Percentiles rank a stretch among this genome's conserved stretches.
Conservation (phyloP, 1,284 basidiomycete species). For the Moesziomyces parantarcticus region DNA sequence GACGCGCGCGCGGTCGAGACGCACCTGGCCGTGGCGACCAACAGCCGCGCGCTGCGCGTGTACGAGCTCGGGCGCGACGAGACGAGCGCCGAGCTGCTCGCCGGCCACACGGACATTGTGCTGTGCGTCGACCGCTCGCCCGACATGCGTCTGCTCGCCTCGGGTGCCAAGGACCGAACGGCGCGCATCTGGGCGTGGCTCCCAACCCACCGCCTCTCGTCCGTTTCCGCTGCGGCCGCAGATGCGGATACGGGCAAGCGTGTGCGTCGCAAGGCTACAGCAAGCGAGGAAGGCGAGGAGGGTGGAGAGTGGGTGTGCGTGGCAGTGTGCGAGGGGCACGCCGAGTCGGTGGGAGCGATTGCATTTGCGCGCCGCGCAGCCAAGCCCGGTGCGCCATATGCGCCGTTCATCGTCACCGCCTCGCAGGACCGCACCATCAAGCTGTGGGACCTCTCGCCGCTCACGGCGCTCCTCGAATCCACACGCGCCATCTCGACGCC, state of each 20-base stretch:
- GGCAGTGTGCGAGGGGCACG: conserved; percentile 89
- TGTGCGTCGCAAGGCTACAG: conserved; percentile 1
- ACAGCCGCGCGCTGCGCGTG: conserved; percentile 89
- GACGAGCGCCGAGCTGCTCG: conserved; percentile 53
- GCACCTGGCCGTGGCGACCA: conserved; percentile 91
- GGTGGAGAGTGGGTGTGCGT: conserved; percentile 78
- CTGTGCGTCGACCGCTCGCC: conserved; percentile 81
- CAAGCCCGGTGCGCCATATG: conserved; percentile 10
- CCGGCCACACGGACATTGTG: conserved; percentile 85
- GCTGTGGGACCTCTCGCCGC: conserved; percentile 82
- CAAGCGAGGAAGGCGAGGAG: background rate
- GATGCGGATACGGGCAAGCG: conserved; percentile 16
- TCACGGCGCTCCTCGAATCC: conserved; percentile 29
- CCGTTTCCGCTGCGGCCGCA: too few relatives aligned
- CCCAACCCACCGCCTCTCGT: conserved; percentile 59
- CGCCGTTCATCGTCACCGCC: conserved; percentile 78
- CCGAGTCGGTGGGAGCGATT: conserved; percentile 91
- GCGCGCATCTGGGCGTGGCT: conserved; percentile 80
- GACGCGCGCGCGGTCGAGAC: conserved; percentile 70
- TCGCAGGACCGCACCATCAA: conserved; percentile 98
- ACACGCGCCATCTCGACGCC: conserved; percentile 3
- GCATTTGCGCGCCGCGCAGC: conserved; percentile 72
- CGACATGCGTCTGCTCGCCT: conserved; percentile 80
- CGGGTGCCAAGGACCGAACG: conserved; percentile 90
- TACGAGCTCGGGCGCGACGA: conserved; percentile 73